Conservation (phyloP, 1,284 basidiomycete genomes). For the Trametes hirsuta region DNA sequence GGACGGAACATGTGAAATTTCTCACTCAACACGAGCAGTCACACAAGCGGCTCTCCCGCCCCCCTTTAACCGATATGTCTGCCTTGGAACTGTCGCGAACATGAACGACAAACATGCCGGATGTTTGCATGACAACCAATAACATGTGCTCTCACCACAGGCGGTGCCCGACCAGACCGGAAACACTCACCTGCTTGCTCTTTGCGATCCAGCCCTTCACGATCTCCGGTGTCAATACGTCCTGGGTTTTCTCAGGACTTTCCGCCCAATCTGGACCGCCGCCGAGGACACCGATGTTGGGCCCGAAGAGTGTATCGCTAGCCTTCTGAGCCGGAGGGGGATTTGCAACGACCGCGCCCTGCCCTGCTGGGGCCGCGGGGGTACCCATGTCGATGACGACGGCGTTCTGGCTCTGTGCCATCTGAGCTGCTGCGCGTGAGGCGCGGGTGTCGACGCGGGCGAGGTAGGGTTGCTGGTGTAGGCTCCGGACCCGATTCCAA, state of each 20-base stretch:
- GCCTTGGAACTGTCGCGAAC: no score
- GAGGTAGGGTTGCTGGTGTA: slow-evolving; percentile 52
- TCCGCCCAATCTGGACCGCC: slow-evolving; percentile 49
- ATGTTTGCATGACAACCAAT: no score
- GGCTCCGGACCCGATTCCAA: slow-evolving; percentile 57
- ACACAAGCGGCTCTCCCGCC: no score
- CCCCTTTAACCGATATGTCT: no score
- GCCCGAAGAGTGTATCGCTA: slow-evolving; percentile 67
- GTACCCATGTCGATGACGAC: slow-evolving; percentile 44
- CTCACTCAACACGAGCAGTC: no score
- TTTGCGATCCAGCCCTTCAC: slow-evolving; percentile 83
- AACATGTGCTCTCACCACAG: neutral
- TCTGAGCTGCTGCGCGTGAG: slow-evolving; percentile 48
- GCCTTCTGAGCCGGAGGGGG: slow-evolving; percentile 32
- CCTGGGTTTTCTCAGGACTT: slow-evolving; percentile 49
- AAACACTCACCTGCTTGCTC: slow-evolving; percentile 73
- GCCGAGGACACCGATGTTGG: slow-evolving; percentile 61
- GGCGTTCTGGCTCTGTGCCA: slow-evolving; percentile 40
- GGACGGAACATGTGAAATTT: no score
- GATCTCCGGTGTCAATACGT: slow-evolving; percentile 76
- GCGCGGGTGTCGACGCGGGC: slow-evolving; percentile 52
- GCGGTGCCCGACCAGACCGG: neutral
- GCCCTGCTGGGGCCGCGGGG: slow-evolving; percentile 12
- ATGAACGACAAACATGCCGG: no score
- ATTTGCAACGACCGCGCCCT: slow-evolving; percentile 8